Evolutionary conservation across 1,284 basidiomycete genomes (phyloP).

Genomic region (Cryptococcus deneoformans): DNA sequence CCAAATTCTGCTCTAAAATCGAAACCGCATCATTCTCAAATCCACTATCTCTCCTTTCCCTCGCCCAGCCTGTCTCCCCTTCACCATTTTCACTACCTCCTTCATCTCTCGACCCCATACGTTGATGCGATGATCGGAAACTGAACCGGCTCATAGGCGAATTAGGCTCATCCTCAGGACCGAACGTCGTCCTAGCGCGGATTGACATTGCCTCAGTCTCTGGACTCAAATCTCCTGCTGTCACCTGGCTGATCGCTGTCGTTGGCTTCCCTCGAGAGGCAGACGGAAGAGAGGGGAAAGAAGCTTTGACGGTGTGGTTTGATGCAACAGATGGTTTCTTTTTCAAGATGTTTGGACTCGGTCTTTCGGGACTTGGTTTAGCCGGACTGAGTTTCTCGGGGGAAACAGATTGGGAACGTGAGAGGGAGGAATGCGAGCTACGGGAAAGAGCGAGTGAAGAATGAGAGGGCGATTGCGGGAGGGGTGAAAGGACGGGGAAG

Average conservation of each 20-base stretch:
- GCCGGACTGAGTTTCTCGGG: constrained; percentile 6
- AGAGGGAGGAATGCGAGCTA: background rate
- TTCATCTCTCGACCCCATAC: background rate
- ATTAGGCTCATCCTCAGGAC: constrained; percentile 9
- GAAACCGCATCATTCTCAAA: constrained; percentile 11
- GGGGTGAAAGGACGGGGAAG: background rate
- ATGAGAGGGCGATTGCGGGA: too few species aligned
- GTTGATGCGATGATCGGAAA: constrained; percentile 3
- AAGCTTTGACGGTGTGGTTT: constrained; percentile 26
- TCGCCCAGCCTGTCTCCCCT: background rate
- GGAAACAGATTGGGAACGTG: constrained; percentile 1
- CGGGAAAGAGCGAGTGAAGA: background rate
- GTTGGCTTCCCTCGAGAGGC: constrained; percentile 11
- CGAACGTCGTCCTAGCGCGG: background rate
- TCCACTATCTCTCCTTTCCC: background rate
- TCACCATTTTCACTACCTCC: background rate
- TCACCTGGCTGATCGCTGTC: constrained; percentile 21
- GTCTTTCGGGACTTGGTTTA: too few species aligned
- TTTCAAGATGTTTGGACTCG: constrained; percentile 10
- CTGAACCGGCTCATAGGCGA: constrained; percentile 14
- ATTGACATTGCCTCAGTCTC: background rate
- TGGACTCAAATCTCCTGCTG: constrained; percentile 10
- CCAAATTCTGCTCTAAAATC: constrained; percentile 12
- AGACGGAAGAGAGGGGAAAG: constrained; percentile 11
- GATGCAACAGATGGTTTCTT: constrained; percentile 27